A percentile compares a stretch with the other conserved stretches of the same genome.
Evolutionary conservation across 345 rosid species (phyloP).

Genomic region (Eucalyptus regnans): DNA sequence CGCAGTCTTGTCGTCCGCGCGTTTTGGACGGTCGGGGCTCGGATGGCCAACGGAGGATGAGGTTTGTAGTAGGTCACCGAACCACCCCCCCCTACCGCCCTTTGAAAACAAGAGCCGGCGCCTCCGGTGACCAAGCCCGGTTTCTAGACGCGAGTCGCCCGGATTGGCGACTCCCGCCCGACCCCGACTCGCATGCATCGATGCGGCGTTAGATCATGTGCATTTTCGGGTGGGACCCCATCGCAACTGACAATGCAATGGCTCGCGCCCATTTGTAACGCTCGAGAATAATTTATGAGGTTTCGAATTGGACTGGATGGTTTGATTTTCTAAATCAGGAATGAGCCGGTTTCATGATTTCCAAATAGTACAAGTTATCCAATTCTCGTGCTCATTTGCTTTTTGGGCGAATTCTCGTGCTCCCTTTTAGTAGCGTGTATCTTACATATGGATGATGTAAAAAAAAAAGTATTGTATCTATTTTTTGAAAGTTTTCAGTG

Average conservation of each 20-base stretch:
- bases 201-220: not conserved
- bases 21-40: not conserved
- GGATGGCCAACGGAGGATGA: not conserved
- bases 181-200: not conserved
- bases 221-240: not conserved
- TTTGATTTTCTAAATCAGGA: not conserved
- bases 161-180: not conserved
- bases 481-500: not conserved
- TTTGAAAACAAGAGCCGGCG: not conserved
- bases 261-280: rapidly evolving
- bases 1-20: not conserved
- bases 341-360: rapidly evolving
- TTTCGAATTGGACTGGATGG: rapidly evolving
- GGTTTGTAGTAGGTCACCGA: not conserved
- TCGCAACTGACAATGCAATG: rapidly evolving
- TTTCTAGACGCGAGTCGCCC: not conserved
- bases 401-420: not conserved
- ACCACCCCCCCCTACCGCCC: not conserved
- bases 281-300: rapidly evolving
- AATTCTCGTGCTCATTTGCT: rapidly evolving
- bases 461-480: not conserved
- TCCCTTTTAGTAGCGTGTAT: not conserved
- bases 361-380: rapidly evolving
- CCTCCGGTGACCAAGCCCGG: not conserved
- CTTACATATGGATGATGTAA: not conserved